Base-by-base conservation (phyloP, 2,329 filamentous ascomycete genomes). In the Scedosporium aurantiacum region DNA sequence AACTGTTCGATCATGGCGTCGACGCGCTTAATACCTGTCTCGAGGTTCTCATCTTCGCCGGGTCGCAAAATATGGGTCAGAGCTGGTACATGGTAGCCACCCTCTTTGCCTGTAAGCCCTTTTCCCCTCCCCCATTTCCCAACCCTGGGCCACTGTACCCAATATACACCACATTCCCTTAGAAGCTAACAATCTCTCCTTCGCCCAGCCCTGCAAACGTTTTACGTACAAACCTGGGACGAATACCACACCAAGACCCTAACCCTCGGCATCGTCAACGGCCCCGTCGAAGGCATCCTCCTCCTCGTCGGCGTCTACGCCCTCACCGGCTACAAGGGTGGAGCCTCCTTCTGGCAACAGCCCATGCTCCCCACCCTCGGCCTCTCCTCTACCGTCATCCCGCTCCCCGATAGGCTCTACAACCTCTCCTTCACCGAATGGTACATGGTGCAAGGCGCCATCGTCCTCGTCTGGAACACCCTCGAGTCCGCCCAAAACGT, bases 201-300 rank as follows among this genome's bases (percentile, higher is more conserved):
- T 23, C 23, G 16, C n/a, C 57, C 64, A 91, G 88, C 89, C 5
- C 84, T 93, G 63, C 79, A 95, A 68, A 97, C 94, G n/a, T 99
- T 99, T 75, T 97, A 97, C 74, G 88, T 97, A 50, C 94, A 97
- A 73, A 97, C 94, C 40, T 99, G 94, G 94, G 94, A 99, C 71
- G 94, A 97, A 73, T 99, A 97, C 76, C 93, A 97, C 76, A 99
- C 94, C 59, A 92, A 97, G 74, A 94, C 92, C 2, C 83, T 99
- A 57, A 97, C 91, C 1, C 83, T 99, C 5, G 94, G 94, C 63
- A 78, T 97, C 64, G 82, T 99, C 66, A 97, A 93, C 65, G 94
- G 94, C 0, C 94, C 94, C 3, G 94, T 99, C 43, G 94, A 99
- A 75, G 94, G 94, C 59, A 88, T 99, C 61, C 76, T 97, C 56